Evolutionary conservation across 345 rosid genomes (phyloP).

Genomic region (Eucalyptus victrix): DNA sequence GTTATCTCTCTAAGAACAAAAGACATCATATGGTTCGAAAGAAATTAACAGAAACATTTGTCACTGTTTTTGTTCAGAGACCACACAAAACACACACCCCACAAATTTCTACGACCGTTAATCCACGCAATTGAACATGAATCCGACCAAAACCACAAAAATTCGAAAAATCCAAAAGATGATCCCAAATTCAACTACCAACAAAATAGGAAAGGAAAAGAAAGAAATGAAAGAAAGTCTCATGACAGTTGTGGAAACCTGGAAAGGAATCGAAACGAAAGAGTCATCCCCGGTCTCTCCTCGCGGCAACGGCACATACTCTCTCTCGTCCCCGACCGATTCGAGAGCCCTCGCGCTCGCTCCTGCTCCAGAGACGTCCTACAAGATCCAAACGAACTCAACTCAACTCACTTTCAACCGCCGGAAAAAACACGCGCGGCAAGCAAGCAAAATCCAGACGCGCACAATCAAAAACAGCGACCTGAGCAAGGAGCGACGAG

Average conservation of each 20-base stretch:
- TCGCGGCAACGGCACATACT: slow-evolving; percentile 5
- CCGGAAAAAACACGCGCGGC: not conserved
- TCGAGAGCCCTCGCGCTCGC: slow-evolving; percentile 6
- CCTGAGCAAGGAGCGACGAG: slow-evolving; percentile 38
- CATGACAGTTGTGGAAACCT: slow-evolving; percentile 14
- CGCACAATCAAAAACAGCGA: not conserved
- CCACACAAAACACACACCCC: not conserved
- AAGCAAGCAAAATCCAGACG: not conserved
- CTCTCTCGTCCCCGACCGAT: slow-evolving; percentile 7
- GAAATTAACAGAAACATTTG: not conserved
- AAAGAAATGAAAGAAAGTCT: not conserved
- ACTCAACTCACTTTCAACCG: not conserved
- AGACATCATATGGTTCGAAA: not conserved
- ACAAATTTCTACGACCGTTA: not conserved
- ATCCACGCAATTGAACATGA: not conserved
- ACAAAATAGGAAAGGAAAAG: not conserved
- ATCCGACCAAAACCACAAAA: not conserved
- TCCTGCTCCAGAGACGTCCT: slow-evolving; percentile 2
- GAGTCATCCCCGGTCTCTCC: slow-evolving; percentile 42
- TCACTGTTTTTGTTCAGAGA: not conserved
- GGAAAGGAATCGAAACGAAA: slow-evolving; percentile 33
- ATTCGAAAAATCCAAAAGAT: not conserved
- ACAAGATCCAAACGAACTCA: not conserved
- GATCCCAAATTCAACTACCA: not conserved
- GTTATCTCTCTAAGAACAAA: not conserved